Evolutionary conservation across 148 eudicot genomes (phyloP), one percentile per base, ranked within the genome.

Genomic region (Rheum nobile): DNA sequence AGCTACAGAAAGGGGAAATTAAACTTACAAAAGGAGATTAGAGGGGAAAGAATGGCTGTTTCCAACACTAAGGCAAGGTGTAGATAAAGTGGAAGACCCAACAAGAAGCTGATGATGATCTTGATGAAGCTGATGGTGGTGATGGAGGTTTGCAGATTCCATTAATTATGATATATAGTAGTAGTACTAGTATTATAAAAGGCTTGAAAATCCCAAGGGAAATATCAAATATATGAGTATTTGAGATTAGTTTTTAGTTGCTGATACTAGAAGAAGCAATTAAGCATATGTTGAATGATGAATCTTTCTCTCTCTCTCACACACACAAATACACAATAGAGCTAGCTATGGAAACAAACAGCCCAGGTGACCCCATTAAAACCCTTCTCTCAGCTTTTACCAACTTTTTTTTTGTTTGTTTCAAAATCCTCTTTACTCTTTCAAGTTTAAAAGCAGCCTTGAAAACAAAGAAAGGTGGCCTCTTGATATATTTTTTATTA

Each of bases 281-380:
- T 14, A 29, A 29, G 70, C 35, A 28, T 50, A 50, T 55, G 63
- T n/a, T 55, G 63, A 31, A 55, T 65, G 21, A 57, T 57, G 67
- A 57, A 57, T 57, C 67, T n/a, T 22, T 50, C 55, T 48, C 55
- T 50, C 55, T 50, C 26, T 16, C 50, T 10, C 46, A 42, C 13
- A 46, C 21, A 46, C 52, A 46, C 52, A 16, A 22, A n/a, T n/a
- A n/a, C n/a, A n/a, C 19, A 32, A 34, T 1, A 65, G 41, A 65
- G 70, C 41, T 65, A 65, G n/a, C 70, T 31, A 65, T 17, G 70
- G 70, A 32, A 65, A 41, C 43, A 50, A 46, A 57, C 65, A 57
- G 41, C 39, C 70, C 70, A 65, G 70, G 70, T 65, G 70, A 65
- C 70, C 70, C 70, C 70, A 65, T 65, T 65, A 65, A 65, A 65